Evolutionary conservation across 108 stramenopile genomes (phyloP).

Genomic region (Skeletonema menzelii): DNA sequence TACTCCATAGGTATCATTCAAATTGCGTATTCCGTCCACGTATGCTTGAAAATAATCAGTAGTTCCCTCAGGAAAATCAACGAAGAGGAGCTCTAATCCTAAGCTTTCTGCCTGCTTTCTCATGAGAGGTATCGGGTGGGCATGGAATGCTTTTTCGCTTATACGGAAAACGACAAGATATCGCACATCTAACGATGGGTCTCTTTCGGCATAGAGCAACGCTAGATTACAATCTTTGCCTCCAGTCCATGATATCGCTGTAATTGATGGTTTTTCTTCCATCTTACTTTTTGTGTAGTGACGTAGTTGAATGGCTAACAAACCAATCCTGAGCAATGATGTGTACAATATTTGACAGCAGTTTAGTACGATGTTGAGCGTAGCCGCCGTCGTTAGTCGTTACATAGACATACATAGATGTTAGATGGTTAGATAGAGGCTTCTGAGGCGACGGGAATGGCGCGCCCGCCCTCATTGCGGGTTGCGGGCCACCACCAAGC

Average conservation of each 20-base stretch:
- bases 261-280: constrained; percentile 2
- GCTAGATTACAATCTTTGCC: constrained; percentile 60
- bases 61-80: constrained; percentile 13
- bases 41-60: constrained; percentile 41
- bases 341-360: no score
- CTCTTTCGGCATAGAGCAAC: constrained; percentile 29
- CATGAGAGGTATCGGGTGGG: constrained; percentile 48
- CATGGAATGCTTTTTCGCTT: constrained; percentile 26
- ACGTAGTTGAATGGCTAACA: no score
- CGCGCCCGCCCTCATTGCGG: no score
- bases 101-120: constrained; percentile 37
- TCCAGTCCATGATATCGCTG: constrained; percentile 52
- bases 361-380: no score
- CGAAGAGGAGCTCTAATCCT: constrained; percentile 26
- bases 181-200: constrained; percentile 28
- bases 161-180: constrained; percentile 28
- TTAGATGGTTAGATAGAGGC: no score
- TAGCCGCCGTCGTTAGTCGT: no score
- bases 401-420: no score
- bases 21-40: constrained; percentile 25
- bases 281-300: constrained; percentile 4
- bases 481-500: no score
- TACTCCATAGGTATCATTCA: constrained; percentile 35
- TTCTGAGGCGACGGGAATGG: no score
- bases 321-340: no score